A percentile compares a stretch with the other conserved stretches of the same genome.
Conservation (phyloP, 306 rosid genomes). For the Casuarina cunninghamiana region DNA sequence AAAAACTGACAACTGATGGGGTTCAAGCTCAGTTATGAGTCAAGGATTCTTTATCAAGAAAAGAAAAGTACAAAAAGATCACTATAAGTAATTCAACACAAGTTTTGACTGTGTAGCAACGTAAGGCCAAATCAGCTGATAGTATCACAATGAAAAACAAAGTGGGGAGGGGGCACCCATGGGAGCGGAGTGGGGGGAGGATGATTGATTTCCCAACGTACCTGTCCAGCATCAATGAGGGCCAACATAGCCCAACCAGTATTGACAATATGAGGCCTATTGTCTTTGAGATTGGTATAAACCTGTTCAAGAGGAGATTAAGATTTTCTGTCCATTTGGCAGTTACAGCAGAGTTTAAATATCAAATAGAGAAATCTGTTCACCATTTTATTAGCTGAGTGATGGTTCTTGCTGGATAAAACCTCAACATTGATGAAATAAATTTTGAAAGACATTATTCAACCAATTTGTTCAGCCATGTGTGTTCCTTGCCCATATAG, state of each 20-base stretch:
- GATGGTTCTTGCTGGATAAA: no score
- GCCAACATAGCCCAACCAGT: slow-evolving; percentile 84
- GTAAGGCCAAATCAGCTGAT: neutral
- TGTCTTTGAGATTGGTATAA: slow-evolving; percentile 64
- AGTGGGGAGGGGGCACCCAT: neutral
- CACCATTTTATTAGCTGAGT: neutral
- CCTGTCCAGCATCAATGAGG: slow-evolving; percentile 78
- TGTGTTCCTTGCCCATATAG: neutral
- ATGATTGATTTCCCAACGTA: slow-evolving; percentile 16
- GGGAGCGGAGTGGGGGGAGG: neutral
- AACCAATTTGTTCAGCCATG: neutral
- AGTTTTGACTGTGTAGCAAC: no score
- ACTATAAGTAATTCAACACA: no score
- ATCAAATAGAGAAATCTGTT: neutral
- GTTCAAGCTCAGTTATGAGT: no score
- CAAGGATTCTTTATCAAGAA: no score
- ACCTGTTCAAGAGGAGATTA: slow-evolving; percentile 42
- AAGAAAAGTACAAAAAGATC: no score
- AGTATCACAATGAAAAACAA: neutral
- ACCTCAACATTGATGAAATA: neutral
- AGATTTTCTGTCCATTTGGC: slow-evolving; percentile 1
- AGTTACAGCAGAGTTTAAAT: slow-evolving; percentile 13
- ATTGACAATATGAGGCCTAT: slow-evolving; percentile 65
- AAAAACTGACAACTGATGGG: no score
- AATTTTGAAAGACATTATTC: neutral